Conservation (phyloP, 148 eudicot genomes). For the Rhododendron henanense region DNA sequence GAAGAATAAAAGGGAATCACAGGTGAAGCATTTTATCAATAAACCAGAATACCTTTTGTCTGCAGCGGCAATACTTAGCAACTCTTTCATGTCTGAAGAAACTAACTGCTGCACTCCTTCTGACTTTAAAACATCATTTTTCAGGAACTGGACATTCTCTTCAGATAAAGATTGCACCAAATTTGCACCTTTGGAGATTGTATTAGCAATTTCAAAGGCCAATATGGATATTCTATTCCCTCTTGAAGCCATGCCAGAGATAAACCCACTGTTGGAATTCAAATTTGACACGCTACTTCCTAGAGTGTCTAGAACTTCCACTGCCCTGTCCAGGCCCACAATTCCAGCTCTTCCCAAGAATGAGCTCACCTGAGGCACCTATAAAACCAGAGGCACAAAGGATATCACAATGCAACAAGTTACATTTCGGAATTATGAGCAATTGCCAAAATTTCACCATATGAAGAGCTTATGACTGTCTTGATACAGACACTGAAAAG, state of each 20-base stretch:
- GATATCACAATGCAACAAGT: constrained; percentile 7
- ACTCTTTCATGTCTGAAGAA: constrained; percentile 63
- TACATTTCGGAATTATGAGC: neutral
- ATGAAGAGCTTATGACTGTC: neutral
- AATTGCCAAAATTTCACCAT: neutral
- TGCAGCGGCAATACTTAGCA: constrained; percentile 71
- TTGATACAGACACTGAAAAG: neutral
- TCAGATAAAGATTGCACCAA: constrained; percentile 68
- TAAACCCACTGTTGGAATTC: constrained; percentile 65
- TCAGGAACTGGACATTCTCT: constrained; percentile 56
- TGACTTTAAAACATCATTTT: constrained; percentile 61
- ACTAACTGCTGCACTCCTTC: constrained; percentile 72
- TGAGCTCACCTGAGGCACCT: constrained; percentile 57
- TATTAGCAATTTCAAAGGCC: constrained; percentile 96
- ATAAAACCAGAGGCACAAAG: constrained; percentile 9
- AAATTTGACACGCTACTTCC: constrained; percentile 89
- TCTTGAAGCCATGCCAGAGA: constrained; percentile 57
- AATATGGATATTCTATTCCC: constrained; percentile 71
- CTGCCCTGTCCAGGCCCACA: constrained; percentile 77
- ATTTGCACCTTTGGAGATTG: constrained; percentile 69
- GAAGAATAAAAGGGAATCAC: neutral
- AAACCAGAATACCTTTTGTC: constrained; percentile 67
- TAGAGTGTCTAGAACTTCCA: constrained; percentile 82
- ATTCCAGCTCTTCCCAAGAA: constrained; percentile 83
- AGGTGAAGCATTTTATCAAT: neutral